Base-by-base conservation (phyloP, 2,329 filamentous ascomycete species). In the Ustulina deusta region DNA sequence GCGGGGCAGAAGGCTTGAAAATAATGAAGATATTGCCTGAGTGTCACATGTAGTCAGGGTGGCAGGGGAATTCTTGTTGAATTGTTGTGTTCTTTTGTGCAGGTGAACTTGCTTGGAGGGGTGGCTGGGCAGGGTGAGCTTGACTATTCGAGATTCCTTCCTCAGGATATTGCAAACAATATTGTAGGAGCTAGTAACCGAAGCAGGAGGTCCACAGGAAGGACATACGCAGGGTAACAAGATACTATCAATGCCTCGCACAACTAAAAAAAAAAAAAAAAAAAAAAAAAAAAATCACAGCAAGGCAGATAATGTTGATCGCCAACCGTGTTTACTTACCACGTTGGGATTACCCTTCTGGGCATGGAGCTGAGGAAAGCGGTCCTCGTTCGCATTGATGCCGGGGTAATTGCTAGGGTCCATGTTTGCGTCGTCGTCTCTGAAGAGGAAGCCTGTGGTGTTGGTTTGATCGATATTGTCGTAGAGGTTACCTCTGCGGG, bases 401-500 rank as follows among this genome's bases (percentile, higher is more conserved):
- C 90, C 87, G 70, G 93, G 84, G 78, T 90, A 91, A 71, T 86
- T 89, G 76, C 89, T 90, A 72, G 91, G 86, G 67, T 91, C 89
- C 54, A 89, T 87, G 58, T 77, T 78, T 61, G 81, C 78, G 63
- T 94, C 90, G 68, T 94, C 93, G 74, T 93, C 92, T 68, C 91
- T 91, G 78, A 97, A 97, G 42, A 97, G 84, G 76, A 97, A 97
- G 63, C 92, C 90, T 29, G 93, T 88, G 13, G 93, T 94, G 81
- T 96, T 94, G 75, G 93, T 93, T 73, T 93, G 91, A 69, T 96
- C 94, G 65, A 97, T 83, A 44, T 87, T 87, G 74, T 90, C 89
- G 76, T 91, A 89, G 74, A 89, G 82, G 70, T 90, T 89, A 72
- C 91, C 88, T 72, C 90, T 88, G 68, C 87, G 87, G 55, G 91